These are phyloP conservation scores for Allium cepa DNA, from an alignment of 106 monocot genomes.

Conservation along the genomic window DNA sequence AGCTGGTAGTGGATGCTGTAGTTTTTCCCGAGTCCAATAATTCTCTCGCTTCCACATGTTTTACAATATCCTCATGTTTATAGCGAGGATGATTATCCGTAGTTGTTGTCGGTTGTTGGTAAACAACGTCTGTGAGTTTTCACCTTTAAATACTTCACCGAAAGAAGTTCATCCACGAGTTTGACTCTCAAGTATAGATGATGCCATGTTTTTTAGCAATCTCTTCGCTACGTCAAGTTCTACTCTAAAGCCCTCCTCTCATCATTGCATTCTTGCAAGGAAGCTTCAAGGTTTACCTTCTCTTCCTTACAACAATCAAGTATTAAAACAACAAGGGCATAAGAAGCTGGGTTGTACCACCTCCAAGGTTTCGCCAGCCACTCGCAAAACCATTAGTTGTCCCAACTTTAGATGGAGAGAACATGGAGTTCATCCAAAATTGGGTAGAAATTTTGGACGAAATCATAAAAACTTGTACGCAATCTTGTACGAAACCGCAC, in stretches of 20 bases:
- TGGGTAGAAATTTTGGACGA: no score
- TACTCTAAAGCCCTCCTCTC: constrained; percentile 52
- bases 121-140: constrained; percentile 9
- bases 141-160: constrained; percentile 45
- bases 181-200: constrained; percentile 20
- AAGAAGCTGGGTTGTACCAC: no score
- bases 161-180: constrained; percentile 30
- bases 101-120: constrained; percentile 9
- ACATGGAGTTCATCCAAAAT: no score
- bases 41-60: not conserved
- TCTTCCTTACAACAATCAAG: constrained; percentile 92
- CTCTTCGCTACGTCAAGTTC: constrained; percentile 88
- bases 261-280: constrained; percentile 66
- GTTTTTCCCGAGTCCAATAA: constrained; percentile 2
- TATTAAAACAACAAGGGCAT: constrained; percentile 19
- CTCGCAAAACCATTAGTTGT: no score
- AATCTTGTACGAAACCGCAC: no score
- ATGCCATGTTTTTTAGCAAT: constrained; percentile 66
- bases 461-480: no score
- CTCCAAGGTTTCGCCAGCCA: no score
- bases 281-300: constrained; percentile 66
- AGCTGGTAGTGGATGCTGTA: constrained; percentile 5
- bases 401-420: no score
- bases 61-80: not conserved
- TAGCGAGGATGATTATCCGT: constrained; percentile 2